Conservation (phyloP, 202 grass and related monocot genomes). For the Setaria viridis region DNA sequence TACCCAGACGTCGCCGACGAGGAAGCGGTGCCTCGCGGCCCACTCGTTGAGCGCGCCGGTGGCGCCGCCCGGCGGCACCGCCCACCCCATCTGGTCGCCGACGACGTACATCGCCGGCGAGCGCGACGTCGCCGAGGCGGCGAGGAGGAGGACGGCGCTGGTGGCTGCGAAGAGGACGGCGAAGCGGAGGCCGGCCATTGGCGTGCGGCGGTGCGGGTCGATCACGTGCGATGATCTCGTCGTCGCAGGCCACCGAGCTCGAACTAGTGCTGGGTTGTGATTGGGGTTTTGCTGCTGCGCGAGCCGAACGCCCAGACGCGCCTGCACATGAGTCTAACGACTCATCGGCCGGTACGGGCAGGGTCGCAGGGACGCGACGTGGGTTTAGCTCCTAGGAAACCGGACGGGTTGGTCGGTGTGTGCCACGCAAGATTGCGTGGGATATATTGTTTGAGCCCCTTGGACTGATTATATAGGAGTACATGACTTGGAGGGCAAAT, state of each 20-base stretch:
- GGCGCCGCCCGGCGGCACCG: neutral
- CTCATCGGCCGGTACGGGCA: neutral
- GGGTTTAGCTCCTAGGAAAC: no score
- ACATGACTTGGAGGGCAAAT: no score
- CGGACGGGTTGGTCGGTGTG: neutral
- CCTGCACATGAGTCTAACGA: neutral
- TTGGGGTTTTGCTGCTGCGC: neutral
- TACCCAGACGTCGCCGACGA: conserved; percentile 9
- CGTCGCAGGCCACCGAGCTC: neutral
- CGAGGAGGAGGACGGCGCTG: neutral
- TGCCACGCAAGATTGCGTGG: no score
- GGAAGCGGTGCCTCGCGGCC: neutral
- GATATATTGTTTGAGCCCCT: no score
- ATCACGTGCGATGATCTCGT: neutral
- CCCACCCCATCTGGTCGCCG: neutral
- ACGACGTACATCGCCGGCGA: neutral
- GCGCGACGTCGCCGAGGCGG: neutral
- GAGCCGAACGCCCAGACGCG: neutral
- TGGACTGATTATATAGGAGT: no score
- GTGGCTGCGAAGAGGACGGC: neutral
- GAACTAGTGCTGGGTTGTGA: neutral
- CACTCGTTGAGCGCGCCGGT: neutral
- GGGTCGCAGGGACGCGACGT: neutral
- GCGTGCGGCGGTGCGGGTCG: neutral
- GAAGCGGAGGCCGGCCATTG: neutral